A percentile compares a stretch with the other conserved stretches of the same genome.
These are phyloP conservation scores for Xylaria grammica DNA, from an alignment of 495 filamentous ascomycete genomes.

Conservation along the genomic window DNA sequence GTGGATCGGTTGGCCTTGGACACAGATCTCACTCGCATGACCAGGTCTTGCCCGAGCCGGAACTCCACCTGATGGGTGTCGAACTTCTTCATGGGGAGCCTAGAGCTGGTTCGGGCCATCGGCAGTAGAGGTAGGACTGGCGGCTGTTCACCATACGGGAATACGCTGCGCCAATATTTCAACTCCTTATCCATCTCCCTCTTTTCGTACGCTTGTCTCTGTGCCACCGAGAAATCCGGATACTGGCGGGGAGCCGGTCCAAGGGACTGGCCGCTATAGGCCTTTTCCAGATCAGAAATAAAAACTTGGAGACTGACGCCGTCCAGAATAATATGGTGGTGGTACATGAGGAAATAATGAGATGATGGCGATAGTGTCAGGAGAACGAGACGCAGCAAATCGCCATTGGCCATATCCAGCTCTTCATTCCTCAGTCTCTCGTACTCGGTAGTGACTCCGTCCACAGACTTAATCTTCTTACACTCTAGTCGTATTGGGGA, in stretches of 20 bases:
- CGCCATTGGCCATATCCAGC: constrained; percentile 11
- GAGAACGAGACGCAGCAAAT: constrained; percentile 15
- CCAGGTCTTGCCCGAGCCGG: neutral
- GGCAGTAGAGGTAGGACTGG: constrained; percentile 10
- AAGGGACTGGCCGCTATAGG: constrained; percentile 39
- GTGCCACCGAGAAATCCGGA: constrained; percentile 27
- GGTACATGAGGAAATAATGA: constrained; percentile 22
- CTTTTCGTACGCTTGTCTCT: constrained; percentile 3
- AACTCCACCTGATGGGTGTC: constrained; percentile 6
- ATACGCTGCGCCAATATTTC: constrained; percentile 46
- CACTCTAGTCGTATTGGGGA: constrained; percentile 1
- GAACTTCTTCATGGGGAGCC: neutral
- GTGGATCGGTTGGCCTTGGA: constrained; percentile 20
- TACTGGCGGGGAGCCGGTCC: constrained; percentile 16
- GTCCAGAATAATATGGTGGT: constrained; percentile 28
- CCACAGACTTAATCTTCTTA: neutral
- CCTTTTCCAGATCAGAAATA: constrained; percentile 42
- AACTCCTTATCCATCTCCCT: constrained; percentile 26
- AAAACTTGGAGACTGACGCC: constrained; percentile 18
- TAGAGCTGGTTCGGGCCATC: constrained; percentile 1
- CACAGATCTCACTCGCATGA: constrained; percentile 9
- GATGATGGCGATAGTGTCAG: constrained; percentile 22
- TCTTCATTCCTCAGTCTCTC: neutral
- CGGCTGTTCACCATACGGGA: constrained; percentile 5
- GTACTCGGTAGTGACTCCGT: constrained; percentile 4